Base-by-base conservation (phyloP, 495 filamentous ascomycete genomes). In the Aspergillus olivimuriae region DNA sequence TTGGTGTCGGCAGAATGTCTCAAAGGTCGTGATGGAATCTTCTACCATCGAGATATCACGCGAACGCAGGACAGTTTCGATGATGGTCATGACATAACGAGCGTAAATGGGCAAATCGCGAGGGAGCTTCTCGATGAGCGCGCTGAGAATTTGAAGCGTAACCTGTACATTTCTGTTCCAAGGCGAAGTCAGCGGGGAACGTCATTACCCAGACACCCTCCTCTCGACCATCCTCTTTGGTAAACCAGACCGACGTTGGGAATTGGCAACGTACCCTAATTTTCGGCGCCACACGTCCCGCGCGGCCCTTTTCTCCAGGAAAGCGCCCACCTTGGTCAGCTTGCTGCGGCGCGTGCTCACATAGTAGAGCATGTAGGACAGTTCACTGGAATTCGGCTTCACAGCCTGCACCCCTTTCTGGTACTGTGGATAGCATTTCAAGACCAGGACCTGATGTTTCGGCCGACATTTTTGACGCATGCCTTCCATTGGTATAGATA, bases 301-400 rank as follows among this genome's bases (percentile, higher is more conserved):
- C 31, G 83, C 83, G 41, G 88, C 88, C 67, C 86, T 84, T 72
- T 87, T 91, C 65, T 94, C 89, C 54, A 96, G 69, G 57, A 94
- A 96, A 55, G 78, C 78, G 59, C 87, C 87, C 37, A 96, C 87
- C 61, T 96, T 96, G 57, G 89, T 87, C 43, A 96, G 76, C 76
- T 95, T 96, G 64, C 85, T 89, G 45, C 87, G 78, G 40, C 90
- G 85, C 51, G 89, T 92, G 60, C 87, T 90, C 32, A 85, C 87
- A 74, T 96, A 95, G 75, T 91, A 96, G 20, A 95, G 79, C 39
- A 96, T 77, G 60, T 96, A 96, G 59, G 87, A 94, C 32, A 96
- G 80, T 70, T 96, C 90, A 64, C 86, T 92, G 34, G 86, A 83
- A 59, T 96, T 96, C 7, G 90, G 88, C 63, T 89, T 91, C 44